Conservation (phyloP, 805 yeast genomes). For the Wickerhamiella brachini region DNA sequence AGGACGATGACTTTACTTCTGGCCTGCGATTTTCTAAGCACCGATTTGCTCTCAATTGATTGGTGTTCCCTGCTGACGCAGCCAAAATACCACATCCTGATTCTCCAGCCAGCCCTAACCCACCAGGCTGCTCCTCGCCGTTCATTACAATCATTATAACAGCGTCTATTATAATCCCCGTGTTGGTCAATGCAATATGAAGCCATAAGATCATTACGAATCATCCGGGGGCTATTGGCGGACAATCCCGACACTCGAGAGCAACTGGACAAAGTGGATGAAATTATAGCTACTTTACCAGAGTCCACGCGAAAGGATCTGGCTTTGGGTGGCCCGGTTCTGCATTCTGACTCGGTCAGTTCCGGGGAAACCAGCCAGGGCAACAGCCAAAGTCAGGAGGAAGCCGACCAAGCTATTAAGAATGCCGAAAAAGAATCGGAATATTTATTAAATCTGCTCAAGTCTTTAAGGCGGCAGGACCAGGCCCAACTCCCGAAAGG, state of each 20-base stretch:
- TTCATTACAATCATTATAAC: too few species aligned
- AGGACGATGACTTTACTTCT: background rate
- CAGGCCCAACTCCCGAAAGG: background rate
- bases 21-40: constrained; percentile 3
- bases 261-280: constrained; percentile 3
- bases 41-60: constrained; percentile 5
- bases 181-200: background rate
- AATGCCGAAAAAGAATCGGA: background rate
- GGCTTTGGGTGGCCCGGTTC: too few species aligned
- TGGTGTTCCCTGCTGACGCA: constrained; percentile 1
- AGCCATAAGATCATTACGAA: background rate
- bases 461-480: background rate
- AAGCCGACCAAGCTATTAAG: background rate
- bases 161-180: too few species aligned
- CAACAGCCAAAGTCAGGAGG: too few species aligned
- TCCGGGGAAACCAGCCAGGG: too few species aligned
- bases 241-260: background rate
- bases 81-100: background rate
- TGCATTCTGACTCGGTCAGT: too few species aligned
- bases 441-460: background rate
- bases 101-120: background rate
- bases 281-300: background rate
- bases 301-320: background rate
- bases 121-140: too few species aligned
- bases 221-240: background rate